These are phyloP conservation scores for Telfairia occidentalis DNA, from an alignment of 331 rosid genomes.

Conservation along the genomic window DNA sequence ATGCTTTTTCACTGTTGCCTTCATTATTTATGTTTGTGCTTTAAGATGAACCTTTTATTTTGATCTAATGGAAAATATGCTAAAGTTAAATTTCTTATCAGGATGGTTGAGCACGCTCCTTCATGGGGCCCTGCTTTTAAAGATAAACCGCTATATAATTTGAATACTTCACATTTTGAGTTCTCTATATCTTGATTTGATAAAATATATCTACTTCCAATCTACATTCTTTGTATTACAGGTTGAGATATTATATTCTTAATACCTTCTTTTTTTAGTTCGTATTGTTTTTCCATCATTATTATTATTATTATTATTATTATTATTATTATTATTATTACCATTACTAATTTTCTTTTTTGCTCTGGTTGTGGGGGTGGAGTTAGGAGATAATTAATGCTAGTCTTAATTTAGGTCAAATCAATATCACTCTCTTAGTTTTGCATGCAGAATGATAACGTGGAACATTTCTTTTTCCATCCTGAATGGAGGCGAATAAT, in stretches of 20 bases:
- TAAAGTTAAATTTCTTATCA: background rate
- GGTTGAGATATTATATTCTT: background rate
- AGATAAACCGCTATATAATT: background rate
- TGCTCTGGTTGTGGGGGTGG: background rate
- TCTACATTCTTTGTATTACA: background rate
- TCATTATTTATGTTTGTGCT: background rate
- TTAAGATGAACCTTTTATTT: background rate
- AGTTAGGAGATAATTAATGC: background rate
- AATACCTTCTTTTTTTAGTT: no score
- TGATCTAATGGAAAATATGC: background rate
- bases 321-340: no score
- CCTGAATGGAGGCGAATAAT: background rate
- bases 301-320: no score
- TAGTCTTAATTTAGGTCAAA: background rate
- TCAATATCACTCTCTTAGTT: background rate
- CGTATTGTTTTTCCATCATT: no score
- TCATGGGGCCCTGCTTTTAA: background rate
- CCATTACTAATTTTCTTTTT: background rate
- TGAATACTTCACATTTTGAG: background rate
- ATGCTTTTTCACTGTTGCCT: background rate
- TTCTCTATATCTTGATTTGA: background rate
- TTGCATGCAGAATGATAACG: background rate
- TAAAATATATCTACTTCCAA: background rate
- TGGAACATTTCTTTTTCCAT: background rate
- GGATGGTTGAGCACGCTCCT: background rate